phyloP scores from a whole-genome alignment of 768 basidiomycete species.

The Xerocomellus amylosporus region DNA sequence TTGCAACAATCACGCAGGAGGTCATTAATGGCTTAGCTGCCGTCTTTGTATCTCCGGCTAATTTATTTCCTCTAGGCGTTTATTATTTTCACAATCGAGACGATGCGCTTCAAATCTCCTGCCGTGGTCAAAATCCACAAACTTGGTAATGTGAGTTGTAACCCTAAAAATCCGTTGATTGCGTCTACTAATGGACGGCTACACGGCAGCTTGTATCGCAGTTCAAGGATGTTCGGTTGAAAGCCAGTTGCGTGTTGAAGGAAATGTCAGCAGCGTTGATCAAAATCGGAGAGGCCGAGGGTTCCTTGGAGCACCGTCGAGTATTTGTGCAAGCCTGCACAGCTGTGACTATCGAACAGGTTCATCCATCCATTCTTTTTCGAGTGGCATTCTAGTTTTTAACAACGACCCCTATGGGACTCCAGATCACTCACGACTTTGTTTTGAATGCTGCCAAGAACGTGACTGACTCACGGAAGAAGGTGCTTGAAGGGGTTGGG shows the following conservation, averaged over 20 bases:
- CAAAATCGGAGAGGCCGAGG: constrained; percentile 50
- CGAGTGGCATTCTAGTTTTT: background rate
- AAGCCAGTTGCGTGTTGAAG: constrained; percentile 50
- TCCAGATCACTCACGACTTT: constrained; percentile 66
- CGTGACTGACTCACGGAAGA: constrained; percentile 66
- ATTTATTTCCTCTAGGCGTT: constrained; percentile 51
- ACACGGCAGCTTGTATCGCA: constrained; percentile 57
- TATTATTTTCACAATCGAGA: constrained; percentile 66
- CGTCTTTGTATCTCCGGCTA: background rate
- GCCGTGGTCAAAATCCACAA: constrained; percentile 72
- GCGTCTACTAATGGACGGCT: constrained; percentile 5
- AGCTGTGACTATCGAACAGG: constrained; percentile 37
- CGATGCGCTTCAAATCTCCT: constrained; percentile 67
- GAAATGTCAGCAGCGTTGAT: constrained; percentile 55
- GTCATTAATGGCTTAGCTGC: constrained; percentile 31
- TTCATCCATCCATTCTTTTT: constrained; percentile 17
- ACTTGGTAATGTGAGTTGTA: constrained; percentile 57
- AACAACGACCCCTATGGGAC: background rate
- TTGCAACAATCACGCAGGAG: constrained; percentile 74
- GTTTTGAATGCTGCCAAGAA: constrained; percentile 59
- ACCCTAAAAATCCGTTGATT: background rate
- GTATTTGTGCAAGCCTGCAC: constrained; percentile 51
- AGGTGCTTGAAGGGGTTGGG: constrained; percentile 65
- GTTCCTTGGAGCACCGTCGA: constrained; percentile 50
- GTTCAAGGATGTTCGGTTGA: constrained; percentile 59